These are phyloP conservation scores for Abortiporus biennis DNA, from an alignment of 1,284 basidiomycete species.

Conservation along the genomic window DNA sequence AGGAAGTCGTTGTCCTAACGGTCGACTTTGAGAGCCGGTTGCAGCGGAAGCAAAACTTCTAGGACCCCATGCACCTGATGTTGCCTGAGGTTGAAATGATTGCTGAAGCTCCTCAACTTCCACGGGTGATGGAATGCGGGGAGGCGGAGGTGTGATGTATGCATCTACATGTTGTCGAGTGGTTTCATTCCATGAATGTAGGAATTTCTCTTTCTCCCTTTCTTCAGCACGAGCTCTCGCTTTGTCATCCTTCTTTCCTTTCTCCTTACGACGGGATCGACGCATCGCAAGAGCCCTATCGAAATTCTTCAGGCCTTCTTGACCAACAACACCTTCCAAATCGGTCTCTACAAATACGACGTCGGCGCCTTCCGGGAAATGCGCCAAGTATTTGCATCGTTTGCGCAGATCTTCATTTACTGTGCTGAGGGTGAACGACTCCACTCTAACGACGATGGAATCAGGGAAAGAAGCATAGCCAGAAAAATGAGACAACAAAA, in stretches of 20 bases:
- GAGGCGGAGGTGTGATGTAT: neutral
- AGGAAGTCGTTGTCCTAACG: conserved; percentile 15
- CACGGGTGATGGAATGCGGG: conserved; percentile 9
- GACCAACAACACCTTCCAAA: conserved; percentile 68
- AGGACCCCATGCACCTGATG: conserved; percentile 66
- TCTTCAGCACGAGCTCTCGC: conserved; percentile 79
- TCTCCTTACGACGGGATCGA: conserved; percentile 71
- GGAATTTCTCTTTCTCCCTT: conserved; percentile 47
- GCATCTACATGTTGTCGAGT: conserved; percentile 14
- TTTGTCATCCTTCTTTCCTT: conserved; percentile 76
- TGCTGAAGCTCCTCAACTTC: conserved; percentile 19
- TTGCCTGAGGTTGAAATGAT: conserved; percentile 13
- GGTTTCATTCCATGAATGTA: conserved; percentile 18
- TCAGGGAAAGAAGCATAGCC: conserved; percentile 85
- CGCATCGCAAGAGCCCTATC: conserved; percentile 75
- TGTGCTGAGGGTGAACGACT: conserved; percentile 70
- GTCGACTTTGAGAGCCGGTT: conserved; percentile 34
- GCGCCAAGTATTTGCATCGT: conserved; percentile 92
- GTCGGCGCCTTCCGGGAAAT: conserved; percentile 88
- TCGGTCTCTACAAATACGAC: conserved; percentile 94
- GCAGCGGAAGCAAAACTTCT: conserved; percentile 75
- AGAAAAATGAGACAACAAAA: conserved; percentile 81
- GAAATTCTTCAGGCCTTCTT: conserved; percentile 70
- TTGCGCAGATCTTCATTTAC: conserved; percentile 91
- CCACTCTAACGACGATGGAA: conserved; percentile 72